Percentiles rank a stretch among this genome's conserved stretches.
phyloP scores from a whole-genome alignment of 1,284 basidiomycete genomes.

The Cutaneotrichosporon sp. region DNA sequence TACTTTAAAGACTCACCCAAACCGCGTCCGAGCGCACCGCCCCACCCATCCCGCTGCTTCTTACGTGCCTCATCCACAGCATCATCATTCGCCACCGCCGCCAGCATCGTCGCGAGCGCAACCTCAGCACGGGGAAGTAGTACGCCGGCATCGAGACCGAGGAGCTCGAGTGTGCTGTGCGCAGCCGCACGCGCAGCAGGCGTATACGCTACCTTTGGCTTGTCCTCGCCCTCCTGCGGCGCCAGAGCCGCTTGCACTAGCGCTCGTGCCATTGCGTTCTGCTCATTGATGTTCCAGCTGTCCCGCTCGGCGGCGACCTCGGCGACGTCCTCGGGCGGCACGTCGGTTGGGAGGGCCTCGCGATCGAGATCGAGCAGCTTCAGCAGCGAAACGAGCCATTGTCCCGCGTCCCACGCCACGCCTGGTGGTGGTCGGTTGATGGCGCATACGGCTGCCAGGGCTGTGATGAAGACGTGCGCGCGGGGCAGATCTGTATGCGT shows the following conservation, averaged over 20 bases:
- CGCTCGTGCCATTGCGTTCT: conserved; percentile 32
- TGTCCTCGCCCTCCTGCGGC: conserved; percentile 18
- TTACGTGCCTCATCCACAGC: conserved; percentile 49
- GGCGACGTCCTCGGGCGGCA: conserved; percentile 33
- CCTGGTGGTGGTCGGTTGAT: conserved; percentile 26
- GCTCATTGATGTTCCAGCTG: conserved; percentile 36
- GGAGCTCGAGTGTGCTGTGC: conserved; percentile 42
- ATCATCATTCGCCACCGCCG: conserved; percentile 42
- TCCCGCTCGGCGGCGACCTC: conserved; percentile 31
- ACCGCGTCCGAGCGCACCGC: conserved; percentile 53
- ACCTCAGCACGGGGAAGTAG: conserved; percentile 50
- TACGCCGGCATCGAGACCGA: conserved; percentile 41
- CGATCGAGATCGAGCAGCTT: conserved; percentile 42
- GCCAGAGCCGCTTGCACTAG: conserved; percentile 45
- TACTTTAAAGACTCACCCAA: conserved; percentile 32
- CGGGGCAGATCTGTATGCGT: conserved; percentile 15
- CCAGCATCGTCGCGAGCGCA: conserved; percentile 50
- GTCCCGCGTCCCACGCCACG: conserved; percentile 16
- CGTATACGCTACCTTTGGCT: conserved; percentile 42
- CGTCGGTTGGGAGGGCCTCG: conserved; percentile 35
- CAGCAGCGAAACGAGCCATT: conserved; percentile 43
- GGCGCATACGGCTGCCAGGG: conserved; percentile 39
- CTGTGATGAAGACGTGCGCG: conserved; percentile 34
- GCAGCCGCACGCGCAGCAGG: conserved; percentile 49
- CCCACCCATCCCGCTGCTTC: conserved; percentile 54